Evolutionary conservation across 345 rosid genomes (phyloP), one percentile per base, ranked within the genome.

Genomic region (Anastatica hierochuntica): DNA sequence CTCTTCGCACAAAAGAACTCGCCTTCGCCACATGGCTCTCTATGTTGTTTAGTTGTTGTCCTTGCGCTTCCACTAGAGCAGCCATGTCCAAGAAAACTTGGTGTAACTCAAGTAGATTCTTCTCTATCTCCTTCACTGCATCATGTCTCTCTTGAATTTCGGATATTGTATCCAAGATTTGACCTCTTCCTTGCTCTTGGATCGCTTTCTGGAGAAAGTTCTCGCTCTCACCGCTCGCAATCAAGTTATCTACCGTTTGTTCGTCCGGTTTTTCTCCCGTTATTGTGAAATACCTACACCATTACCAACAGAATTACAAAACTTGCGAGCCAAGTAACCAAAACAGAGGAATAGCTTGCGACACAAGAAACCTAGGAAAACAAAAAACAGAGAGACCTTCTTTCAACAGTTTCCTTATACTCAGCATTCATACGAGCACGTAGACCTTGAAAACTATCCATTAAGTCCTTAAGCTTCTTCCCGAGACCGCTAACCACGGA

Each of bases 21-120:
- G 96, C 98, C n/a, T 76, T 88, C 1, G 87, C 85, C 2, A 87
- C 92, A 38, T 84, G 94, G 10, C 89, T 79, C 71, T 87, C 92
- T 8, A 84, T 90, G 72, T 87, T 85, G 24, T 84, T 80, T 8
- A 90, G 64, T 10, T 87, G 96, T 42, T 84, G 92, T 12, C 96
- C 92, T 53, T 84, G 98, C 20, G 95, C 80, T 72, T 90, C 96
- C 34, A 84, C 95, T 4, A 87, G 63, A 8, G 82, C 85, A 3
- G 96, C 96, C 98, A 90, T 84, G 68, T 87, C 98, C 60, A 87
- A 53, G 73, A 90, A 90, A 11, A 90, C 83, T 74, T 84, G 92
- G 35, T 87, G 96, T 2, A 90, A 76, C 62, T 82, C 98, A 0
- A 79, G 38, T 54, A 87, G 61, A 54, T 81, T 90, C 78, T 78